Conservation (phyloP, 495 filamentous ascomycete genomes). For the Chaetomium fimeti region DNA sequence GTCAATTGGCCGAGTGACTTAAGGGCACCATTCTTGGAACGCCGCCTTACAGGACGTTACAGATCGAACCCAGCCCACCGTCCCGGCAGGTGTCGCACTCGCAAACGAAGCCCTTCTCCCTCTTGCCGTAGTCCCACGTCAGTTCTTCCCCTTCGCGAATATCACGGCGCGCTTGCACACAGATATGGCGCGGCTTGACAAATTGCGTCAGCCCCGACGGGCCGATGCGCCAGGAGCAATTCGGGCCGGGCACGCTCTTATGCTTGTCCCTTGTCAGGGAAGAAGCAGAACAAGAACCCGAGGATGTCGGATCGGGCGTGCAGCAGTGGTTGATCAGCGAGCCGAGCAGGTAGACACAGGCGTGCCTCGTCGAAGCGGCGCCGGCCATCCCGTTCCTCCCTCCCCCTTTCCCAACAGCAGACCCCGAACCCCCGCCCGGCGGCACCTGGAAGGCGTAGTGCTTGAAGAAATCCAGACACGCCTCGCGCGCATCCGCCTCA, state of each 20-base stretch:
- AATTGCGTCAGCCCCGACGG: slow-evolving; percentile 25
- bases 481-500: slow-evolving; percentile 14
- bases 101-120: slow-evolving; percentile 28
- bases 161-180: slow-evolving; percentile 29
- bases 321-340: slow-evolving; percentile 41
- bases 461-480: slow-evolving; percentile 31
- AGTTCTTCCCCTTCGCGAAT: slow-evolving; percentile 35
- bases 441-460: slow-evolving; percentile 32
- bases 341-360: slow-evolving; percentile 34
- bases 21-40: too few species aligned
- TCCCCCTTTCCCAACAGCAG: neutral
- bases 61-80: slow-evolving; percentile 7
- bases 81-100: slow-evolving; percentile 27
- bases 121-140: slow-evolving; percentile 33
- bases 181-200: slow-evolving; percentile 25
- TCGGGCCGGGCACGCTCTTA: slow-evolving; percentile 22
- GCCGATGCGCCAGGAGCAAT: slow-evolving; percentile 32
- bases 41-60: slow-evolving; percentile 22
- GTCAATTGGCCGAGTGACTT: neutral
- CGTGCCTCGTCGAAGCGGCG: slow-evolving; percentile 11
- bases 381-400: neutral
- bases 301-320: slow-evolving; percentile 10
- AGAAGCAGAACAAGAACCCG: neutral
- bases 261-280: neutral
- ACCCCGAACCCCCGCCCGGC: neutral